Evolutionary conservation across 176 grass and related monocot genomes (phyloP), one percentile per base, ranked within the genome.

Genomic region (Oryza rufipogon): DNA sequence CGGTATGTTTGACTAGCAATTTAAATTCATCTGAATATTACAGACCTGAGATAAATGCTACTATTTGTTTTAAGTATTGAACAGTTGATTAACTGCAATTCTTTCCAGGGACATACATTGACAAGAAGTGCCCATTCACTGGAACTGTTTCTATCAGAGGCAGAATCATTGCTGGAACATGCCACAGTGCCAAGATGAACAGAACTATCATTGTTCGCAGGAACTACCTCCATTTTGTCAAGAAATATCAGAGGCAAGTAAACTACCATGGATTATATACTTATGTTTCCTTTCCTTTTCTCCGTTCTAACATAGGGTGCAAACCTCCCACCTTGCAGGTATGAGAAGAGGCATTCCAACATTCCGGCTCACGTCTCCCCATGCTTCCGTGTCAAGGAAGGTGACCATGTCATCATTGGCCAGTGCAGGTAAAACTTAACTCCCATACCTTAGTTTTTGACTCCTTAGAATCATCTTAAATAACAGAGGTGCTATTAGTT

Each of bases 91-190:
- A 71, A 75, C 76, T 42, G 45, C 2, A 38, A 6, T 82, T 78
- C 38, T 4, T 51, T 66, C 3, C 78, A 97, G 94, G 94, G 14
- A 92, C 91, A 26, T 92, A 92, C 80, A 88, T 97, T 36, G 94
- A 97, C 85, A 97, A 97, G 77, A 97, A 97, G 81, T 97, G 94
- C 82, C 91, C 94, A 25, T 97, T 97, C 83, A 94, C 91, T 77
- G 89, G 94, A 63, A 86, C 78, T 6, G 91, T 97, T 76, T 93
- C 94, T 64, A 97, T 97, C 88, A 94, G 94, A 81, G 94, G 91
- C 11, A 84, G 94, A 34, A 97, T 97, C 36, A 92, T 97, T 16
- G 94, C 91, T 74, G 94, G 94, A 72, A 97, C 91, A 56, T 97
- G 94, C 87, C 89, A 92, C 38, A 97, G 91, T 73, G 91, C 94